Evolutionary conservation across 768 basidiomycete species (phyloP), one percentile per base, ranked within the genome.

Genomic region (Podaxis pistillaris): DNA sequence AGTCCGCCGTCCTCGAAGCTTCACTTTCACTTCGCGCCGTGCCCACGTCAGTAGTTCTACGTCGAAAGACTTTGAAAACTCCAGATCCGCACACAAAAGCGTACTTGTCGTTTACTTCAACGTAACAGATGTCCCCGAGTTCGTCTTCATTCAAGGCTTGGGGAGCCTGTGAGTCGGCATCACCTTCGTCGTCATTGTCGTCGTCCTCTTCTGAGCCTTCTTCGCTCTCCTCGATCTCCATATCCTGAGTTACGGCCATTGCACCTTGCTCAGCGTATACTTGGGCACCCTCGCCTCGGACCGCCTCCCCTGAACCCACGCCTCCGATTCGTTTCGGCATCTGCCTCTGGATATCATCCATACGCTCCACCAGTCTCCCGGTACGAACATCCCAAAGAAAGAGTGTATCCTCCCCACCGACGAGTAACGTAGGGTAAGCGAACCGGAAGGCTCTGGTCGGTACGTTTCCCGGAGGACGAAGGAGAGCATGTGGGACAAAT

Each of bases 341-440:
- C 24, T 62, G 44, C 1, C 53, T 57, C 63, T 83, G 79, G 1
- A 78, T 76, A 33, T 76, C 71, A 3, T 74, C 63, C 37, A 90
- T 77, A 5, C 77, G 78, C 69, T 87, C 82, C 1, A 83, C 69
- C 13, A 86, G 65, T 22, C 72, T 65, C 0, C 81, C 83, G 0
- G 82, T 79, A 2, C 79, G 78, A 24, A 92, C 75, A 66, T 93
- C 84, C 81, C 84, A 91, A 2, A 92, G 62, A 64, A 81, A 89
- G 0, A 85, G 85, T 38, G 71, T 71, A 17, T 73, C 68, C 15
- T 64, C 30, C 1, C 79, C 76, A 0, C 81, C 80, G 2, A 84
- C 82, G 2, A 89, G 73, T 6, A 93, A 74, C 11, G 79, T 83
- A 1, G 90, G 90, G 68, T 87, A 88, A 7, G 85, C 85, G 63